phyloP scores from a whole-genome alignment of 345 rosid species.

The Conringia planisiliqua region DNA sequence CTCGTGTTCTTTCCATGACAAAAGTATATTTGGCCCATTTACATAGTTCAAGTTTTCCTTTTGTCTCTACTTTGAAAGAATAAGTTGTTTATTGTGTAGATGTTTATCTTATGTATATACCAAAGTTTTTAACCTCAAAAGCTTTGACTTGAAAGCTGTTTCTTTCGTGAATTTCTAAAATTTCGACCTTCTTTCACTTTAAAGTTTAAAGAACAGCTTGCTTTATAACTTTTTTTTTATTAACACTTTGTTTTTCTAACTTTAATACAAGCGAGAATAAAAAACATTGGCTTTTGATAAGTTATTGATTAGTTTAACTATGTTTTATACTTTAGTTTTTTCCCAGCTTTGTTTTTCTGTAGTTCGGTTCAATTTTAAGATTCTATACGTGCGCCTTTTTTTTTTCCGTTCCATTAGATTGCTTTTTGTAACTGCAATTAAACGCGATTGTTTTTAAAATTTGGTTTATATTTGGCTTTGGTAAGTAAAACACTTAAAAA shows the following conservation, averaged over 20 bases:
- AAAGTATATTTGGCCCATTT: slow-evolving; percentile 18
- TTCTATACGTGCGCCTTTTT: neutral
- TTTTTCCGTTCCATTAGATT: neutral
- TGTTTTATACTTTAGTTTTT: neutral
- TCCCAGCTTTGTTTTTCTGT: slow-evolving; percentile 5
- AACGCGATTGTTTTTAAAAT: neutral
- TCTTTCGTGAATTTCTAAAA: slow-evolving; percentile 21
- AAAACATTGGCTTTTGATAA: neutral
- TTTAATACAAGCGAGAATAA: neutral
- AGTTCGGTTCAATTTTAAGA: neutral
- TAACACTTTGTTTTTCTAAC: neutral
- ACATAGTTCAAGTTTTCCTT: slow-evolving; percentile 19
- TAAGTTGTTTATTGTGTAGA: neutral
- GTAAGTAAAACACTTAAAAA: neutral
- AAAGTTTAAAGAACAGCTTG: slow-evolving; percentile 22
- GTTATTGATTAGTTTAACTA: neutral
- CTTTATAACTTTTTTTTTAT: neutral
- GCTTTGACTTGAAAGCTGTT: slow-evolving; percentile 48
- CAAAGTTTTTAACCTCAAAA: slow-evolving; percentile 31
- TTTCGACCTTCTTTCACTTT: slow-evolving; percentile 34
- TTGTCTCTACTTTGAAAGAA: slow-evolving; percentile 28
- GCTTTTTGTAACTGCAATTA: neutral
- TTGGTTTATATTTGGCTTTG: neutral
- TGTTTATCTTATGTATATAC: neutral
- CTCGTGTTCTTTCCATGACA: slow-evolving; percentile 24